These are phyloP conservation scores for Colletotrichum sp. DNA, from an alignment of 2,329 filamentous ascomycete genomes.

Conservation along the genomic window DNA sequence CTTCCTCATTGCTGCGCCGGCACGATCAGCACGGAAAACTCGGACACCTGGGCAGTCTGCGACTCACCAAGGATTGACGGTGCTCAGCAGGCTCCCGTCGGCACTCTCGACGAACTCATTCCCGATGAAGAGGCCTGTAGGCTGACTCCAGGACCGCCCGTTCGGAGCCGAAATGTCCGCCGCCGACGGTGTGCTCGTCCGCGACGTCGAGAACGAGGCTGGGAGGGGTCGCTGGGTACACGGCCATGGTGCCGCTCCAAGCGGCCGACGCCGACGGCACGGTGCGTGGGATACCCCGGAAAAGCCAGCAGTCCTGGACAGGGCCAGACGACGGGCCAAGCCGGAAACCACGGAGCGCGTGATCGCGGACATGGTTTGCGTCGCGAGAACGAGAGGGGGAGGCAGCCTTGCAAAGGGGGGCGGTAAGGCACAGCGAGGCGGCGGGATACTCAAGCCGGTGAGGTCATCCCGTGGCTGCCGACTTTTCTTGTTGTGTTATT, in stretches of 20 bases:
- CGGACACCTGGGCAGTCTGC: neutral
- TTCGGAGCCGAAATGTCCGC: conserved; percentile 77
- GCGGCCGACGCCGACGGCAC: neutral
- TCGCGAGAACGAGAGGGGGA: conserved; percentile 10
- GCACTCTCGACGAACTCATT: conserved; percentile 77
- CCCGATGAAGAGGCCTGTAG: conserved; percentile 82
- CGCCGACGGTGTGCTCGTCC: conserved; percentile 27
- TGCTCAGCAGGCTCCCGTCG: conserved; percentile 66
- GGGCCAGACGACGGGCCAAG: neutral
- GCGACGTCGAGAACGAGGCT: neutral
- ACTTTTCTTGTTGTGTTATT: neutral
- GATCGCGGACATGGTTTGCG: neutral
- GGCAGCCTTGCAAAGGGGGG: neutral
- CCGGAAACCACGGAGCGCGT: neutral
- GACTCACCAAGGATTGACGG: conserved; percentile 73
- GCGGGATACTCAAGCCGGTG: neutral
- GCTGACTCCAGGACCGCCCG: conserved; percentile 73
- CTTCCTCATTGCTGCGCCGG: conserved; percentile 56
- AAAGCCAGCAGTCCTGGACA: neutral
- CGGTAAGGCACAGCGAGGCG: neutral
- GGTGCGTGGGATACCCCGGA: neutral
- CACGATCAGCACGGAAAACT: neutral
- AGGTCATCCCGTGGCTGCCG: neutral
- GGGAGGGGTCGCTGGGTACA: neutral
- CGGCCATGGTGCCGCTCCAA: neutral